Conservation (phyloP, 225 moss, liverwort and hornwort genomes). For the Marchantia polymorpha region DNA sequence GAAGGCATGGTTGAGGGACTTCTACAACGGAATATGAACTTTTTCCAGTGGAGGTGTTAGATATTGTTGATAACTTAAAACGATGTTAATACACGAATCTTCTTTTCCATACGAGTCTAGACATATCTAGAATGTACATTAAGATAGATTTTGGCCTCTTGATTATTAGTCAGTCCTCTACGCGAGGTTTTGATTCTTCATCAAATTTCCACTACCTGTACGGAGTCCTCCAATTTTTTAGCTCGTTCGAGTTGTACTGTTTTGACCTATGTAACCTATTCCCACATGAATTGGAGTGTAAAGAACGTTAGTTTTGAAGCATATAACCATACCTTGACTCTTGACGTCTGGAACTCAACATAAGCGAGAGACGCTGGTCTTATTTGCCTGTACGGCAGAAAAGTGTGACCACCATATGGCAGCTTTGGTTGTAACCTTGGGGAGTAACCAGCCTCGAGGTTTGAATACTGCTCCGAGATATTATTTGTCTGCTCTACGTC, state of each 20-base stretch:
- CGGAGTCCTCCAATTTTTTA: not conserved
- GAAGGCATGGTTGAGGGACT: slow-evolving; percentile 34
- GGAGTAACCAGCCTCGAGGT: too few species aligned
- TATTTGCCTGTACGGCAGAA: too few species aligned
- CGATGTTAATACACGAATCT: not conserved
- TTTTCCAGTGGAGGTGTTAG: slow-evolving; percentile 30
- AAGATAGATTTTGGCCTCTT: not conserved
- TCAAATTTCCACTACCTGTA: not conserved
- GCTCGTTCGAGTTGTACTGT: not conserved
- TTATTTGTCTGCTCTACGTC: too few species aligned
- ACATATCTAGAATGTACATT: not conserved
- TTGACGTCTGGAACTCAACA: too few species aligned
- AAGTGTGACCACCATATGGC: too few species aligned
- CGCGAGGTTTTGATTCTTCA: not conserved
- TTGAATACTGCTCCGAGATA: too few species aligned
- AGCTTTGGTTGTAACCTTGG: too few species aligned
- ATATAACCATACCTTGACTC: too few species aligned
- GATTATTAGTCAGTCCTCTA: not conserved
- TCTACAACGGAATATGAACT: slow-evolving; percentile 50
- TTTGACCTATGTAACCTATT: not conserved
- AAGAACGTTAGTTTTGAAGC: too few species aligned
- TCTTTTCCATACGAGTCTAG: not conserved
- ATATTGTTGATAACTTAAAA: not conserved
- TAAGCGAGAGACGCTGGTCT: too few species aligned
- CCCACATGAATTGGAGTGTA: too few species aligned